Evolutionary conservation across 2,329 filamentous ascomycete species (phyloP).

Genomic region (Macrophomina tecta): DNA sequence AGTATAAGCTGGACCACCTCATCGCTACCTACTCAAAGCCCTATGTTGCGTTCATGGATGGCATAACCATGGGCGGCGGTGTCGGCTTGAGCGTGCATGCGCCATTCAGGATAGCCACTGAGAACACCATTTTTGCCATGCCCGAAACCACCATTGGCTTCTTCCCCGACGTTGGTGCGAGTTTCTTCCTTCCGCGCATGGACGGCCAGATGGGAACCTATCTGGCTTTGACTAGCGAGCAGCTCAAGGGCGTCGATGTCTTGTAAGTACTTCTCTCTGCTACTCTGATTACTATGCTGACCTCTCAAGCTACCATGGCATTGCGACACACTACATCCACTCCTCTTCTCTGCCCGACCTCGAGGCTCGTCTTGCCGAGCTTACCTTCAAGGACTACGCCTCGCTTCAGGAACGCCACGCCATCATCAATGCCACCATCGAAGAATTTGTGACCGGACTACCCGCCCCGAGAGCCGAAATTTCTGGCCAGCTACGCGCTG

Average conservation of each 20-base stretch:
- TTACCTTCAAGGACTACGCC: slow-evolving; percentile 84
- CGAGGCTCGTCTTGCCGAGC: slow-evolving; percentile 84
- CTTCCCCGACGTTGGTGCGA: slow-evolving; percentile 96
- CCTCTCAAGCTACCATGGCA: slow-evolving; percentile 69
- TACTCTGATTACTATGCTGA: not conserved
- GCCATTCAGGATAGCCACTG: slow-evolving; percentile 94
- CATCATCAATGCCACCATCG: slow-evolving; percentile 84
- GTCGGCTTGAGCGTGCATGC: slow-evolving; percentile 94
- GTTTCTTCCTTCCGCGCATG: slow-evolving; percentile 92
- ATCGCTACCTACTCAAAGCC: slow-evolving; percentile 95
- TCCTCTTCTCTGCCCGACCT: slow-evolving; percentile 83
- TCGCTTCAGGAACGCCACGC: slow-evolving; percentile 65
- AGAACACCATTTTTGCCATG: slow-evolving; percentile 96
- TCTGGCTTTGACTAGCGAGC: slow-evolving; percentile 87
- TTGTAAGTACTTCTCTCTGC: slow-evolving; percentile 53
- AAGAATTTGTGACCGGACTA: slow-evolving; percentile 87
- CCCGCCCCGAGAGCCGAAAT: slow-evolving; percentile 64
- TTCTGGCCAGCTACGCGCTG: slow-evolving; percentile 72
- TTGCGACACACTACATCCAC: slow-evolving; percentile 96
- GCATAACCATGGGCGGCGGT: slow-evolving; percentile 97
- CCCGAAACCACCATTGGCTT: slow-evolving; percentile 98
- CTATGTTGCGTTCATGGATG: slow-evolving; percentile 95
- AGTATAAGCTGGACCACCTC: slow-evolving; percentile 95
- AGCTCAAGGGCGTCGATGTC: slow-evolving; percentile 79
- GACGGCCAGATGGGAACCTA: slow-evolving; percentile 88